Evolutionary conservation across 495 filamentous ascomycete species (phyloP).

Genomic region (Neurospora terricola): DNA sequence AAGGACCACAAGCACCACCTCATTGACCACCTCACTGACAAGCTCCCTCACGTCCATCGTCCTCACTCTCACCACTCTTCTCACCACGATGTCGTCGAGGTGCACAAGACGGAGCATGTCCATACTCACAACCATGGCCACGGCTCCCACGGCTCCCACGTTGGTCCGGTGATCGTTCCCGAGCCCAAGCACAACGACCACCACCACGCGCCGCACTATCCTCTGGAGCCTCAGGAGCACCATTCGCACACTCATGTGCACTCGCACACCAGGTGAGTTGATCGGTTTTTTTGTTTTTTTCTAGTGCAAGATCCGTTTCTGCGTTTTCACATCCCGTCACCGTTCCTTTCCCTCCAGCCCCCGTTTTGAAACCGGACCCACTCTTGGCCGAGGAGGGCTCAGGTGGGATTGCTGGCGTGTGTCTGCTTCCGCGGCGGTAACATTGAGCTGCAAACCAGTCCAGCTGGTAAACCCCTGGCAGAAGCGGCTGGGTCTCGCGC

Average conservation of each 20-base stretch:
- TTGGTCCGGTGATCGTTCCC: neutral
- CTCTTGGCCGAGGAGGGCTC: neutral
- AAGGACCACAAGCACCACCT: slow-evolving; percentile 24
- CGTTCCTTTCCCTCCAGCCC: neutral
- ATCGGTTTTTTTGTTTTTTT: slow-evolving; percentile 7
- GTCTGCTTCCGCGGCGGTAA: neutral
- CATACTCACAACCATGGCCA: neutral
- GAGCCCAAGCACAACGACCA: neutral
- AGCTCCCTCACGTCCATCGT: neutral
- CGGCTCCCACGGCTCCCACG: slow-evolving; percentile 1
- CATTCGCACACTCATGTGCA: neutral
- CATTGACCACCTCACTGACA: neutral
- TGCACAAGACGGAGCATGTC: neutral
- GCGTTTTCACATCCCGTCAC: neutral
- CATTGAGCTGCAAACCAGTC: neutral
- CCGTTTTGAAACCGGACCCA: neutral
- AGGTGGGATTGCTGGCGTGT: neutral
- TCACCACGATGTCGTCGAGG: slow-evolving; percentile 35
- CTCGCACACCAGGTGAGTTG: slow-evolving; percentile 19
- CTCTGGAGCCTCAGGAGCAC: neutral
- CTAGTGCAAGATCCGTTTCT: slow-evolving; percentile 6
- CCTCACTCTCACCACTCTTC: slow-evolving; percentile 18
- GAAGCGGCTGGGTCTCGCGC: neutral
- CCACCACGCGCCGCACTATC: neutral
- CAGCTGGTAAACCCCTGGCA: neutral